Conservation (phyloP, 768 basidiomycete species). For the Boletus rubropictus region DNA sequence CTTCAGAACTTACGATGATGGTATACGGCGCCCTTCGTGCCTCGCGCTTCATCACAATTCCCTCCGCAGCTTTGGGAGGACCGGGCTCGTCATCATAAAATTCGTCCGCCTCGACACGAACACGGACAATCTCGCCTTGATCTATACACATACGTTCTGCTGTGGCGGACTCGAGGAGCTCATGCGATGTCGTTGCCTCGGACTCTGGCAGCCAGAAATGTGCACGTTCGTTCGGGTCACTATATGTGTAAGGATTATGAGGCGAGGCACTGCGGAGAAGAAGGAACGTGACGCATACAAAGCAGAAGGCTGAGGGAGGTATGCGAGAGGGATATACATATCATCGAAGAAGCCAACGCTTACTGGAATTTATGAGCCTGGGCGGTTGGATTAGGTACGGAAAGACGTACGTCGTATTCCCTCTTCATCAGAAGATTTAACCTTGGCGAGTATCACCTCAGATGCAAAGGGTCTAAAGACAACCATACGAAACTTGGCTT, state of each 20-base stretch:
- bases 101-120: conserved; percentile 75
- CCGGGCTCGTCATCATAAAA: conserved; percentile 86
- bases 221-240: conserved; percentile 76
- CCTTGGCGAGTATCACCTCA: conserved; percentile 86
- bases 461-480: conserved; percentile 88
- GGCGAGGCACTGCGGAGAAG: background rate
- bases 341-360: conserved; percentile 92
- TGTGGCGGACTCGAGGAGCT: conserved; percentile 64
- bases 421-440: conserved; percentile 79
- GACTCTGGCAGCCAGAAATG: conserved; percentile 78
- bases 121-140: conserved; percentile 65
- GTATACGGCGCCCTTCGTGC: conserved; percentile 57
- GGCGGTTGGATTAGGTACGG: background rate
- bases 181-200: conserved; percentile 44
- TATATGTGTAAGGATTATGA: conserved; percentile 22
- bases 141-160: conserved; percentile 77
- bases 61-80: conserved; percentile 69
- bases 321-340: conserved; percentile 73
- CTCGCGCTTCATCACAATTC: conserved; percentile 52
- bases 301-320: conserved; percentile 76
- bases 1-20: conserved; percentile 47
- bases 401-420: conserved; percentile 69
- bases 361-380: conserved; percentile 41
- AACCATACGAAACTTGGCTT: conserved; percentile 85
- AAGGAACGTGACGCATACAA: conserved; percentile 48